Percentiles rank a stretch among this genome's conserved stretches.
phyloP scores from a whole-genome alignment of 306 rosid species.

The Acacia acuminata region DNA sequence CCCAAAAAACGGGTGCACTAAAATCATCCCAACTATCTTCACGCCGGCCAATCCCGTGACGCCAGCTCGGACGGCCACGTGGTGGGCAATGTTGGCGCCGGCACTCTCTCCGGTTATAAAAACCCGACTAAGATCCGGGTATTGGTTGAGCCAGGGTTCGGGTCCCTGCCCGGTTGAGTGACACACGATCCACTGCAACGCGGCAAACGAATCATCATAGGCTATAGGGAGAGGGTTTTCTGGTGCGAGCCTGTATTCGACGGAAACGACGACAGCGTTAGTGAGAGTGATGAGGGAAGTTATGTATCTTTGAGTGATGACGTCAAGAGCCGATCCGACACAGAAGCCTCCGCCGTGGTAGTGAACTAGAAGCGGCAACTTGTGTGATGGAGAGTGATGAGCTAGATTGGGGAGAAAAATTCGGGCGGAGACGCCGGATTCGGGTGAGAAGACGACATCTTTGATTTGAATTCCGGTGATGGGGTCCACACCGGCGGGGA shows the following conservation, averaged over 20 bases:
- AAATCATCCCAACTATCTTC: constrained; percentile 15
- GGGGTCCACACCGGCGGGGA: constrained; percentile 23
- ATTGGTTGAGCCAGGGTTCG: constrained; percentile 31
- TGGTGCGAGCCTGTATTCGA: constrained; percentile 37
- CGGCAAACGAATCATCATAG: constrained; percentile 34
- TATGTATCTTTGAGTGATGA: background rate
- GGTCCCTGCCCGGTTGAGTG: constrained; percentile 28
- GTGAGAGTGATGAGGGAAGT: constrained; percentile 21
- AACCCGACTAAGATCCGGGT: constrained; percentile 27
- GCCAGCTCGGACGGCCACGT: constrained; percentile 33
- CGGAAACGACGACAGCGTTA: constrained; percentile 20
- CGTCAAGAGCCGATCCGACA: constrained; percentile 27
- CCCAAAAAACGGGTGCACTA: constrained; percentile 33
- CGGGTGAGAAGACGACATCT: constrained; percentile 26
- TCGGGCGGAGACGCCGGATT: constrained; percentile 14
- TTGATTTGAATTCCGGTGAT: constrained; percentile 24
- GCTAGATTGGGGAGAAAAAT: constrained; percentile 26
- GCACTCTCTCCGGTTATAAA: constrained; percentile 38
- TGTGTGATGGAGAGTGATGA: background rate
- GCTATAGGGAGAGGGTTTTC: constrained; percentile 38
- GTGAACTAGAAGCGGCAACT: constrained; percentile 36
- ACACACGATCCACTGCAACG: constrained; percentile 31
- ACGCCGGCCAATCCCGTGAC: background rate
- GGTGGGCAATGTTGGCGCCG: constrained; percentile 34
- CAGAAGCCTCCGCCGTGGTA: constrained; percentile 45